Conservation (phyloP, 1,139 yeast species). For the Zygoascus meyerae region DNA sequence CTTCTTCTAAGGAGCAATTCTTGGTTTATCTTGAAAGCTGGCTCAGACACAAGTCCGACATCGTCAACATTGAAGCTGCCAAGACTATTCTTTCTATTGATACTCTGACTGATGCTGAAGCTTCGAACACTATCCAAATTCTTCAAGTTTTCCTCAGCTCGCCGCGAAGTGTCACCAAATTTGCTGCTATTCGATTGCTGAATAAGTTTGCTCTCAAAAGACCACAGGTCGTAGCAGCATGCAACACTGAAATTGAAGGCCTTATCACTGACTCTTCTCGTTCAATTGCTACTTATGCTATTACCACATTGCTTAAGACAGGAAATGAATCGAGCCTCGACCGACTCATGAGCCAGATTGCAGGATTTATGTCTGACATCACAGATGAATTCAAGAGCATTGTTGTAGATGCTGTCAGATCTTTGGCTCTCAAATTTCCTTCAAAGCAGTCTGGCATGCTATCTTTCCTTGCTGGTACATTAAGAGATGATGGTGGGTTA, state of each 20-base stretch:
- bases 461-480: slow-evolving; percentile 71
- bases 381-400: slow-evolving; percentile 94
- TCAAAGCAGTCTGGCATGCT: slow-evolving; percentile 80
- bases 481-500: slow-evolving; percentile 88
- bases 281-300: slow-evolving; percentile 97
- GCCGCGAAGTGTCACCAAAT: slow-evolving; percentile 84
- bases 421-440: slow-evolving; percentile 90
- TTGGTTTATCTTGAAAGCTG: slow-evolving; percentile 62
- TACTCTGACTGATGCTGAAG: slow-evolving; percentile 57
- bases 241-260: slow-evolving; percentile 77
- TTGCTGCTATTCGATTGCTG: slow-evolving; percentile 87
- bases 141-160: slow-evolving; percentile 76
- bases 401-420: slow-evolving; percentile 90
- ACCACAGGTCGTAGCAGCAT: slow-evolving; percentile 70
- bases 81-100: slow-evolving; percentile 67
- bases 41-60: slow-evolving; percentile 77
- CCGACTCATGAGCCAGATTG: slow-evolving; percentile 78
- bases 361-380: slow-evolving; percentile 87
- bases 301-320: slow-evolving; percentile 90
- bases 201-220: slow-evolving; percentile 76
- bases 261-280: slow-evolving; percentile 84
- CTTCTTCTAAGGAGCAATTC: slow-evolving; percentile 40
- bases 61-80: slow-evolving; percentile 92
- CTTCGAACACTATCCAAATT: slow-evolving; percentile 57
- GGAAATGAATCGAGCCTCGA: slow-evolving; percentile 91